Percentiles rank a stretch among this genome's conserved stretches.
phyloP scores from a whole-genome alignment of 2,329 filamentous ascomycete species.

The Aotearoamyces nothofagi region DNA sequence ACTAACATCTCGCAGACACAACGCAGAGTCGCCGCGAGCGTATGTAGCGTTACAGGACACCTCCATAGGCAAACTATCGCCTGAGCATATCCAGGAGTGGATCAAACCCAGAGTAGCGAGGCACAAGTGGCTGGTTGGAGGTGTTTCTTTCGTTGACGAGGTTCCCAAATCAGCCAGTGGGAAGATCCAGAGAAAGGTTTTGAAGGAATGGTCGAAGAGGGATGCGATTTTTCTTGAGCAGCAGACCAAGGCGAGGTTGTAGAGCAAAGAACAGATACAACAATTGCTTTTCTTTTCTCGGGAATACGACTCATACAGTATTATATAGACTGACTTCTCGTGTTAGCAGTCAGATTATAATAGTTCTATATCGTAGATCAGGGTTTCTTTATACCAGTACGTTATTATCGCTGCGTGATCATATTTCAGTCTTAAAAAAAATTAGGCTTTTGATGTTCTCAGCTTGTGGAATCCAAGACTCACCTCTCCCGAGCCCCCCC shows the following conservation, averaged over 20 bases:
- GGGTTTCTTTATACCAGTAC: too few species aligned
- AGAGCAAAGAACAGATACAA: too few species aligned
- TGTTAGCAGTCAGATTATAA: too few species aligned
- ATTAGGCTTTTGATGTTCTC: too few species aligned
- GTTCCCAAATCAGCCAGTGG: slow-evolving; percentile 40
- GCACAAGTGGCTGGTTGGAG: slow-evolving; percentile 35
- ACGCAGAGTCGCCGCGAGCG: slow-evolving; percentile 35
- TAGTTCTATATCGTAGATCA: too few species aligned
- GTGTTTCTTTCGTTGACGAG: slow-evolving; percentile 37
- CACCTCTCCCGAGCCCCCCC: too few species aligned
- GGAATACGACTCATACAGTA: too few species aligned
- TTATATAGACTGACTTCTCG: too few species aligned
- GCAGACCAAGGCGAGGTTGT: slow-evolving; percentile 4
- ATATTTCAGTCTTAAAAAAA: too few species aligned
- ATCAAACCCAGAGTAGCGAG: slow-evolving; percentile 31
- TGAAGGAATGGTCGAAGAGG: slow-evolving; percentile 40
- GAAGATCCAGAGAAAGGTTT: slow-evolving; percentile 39
- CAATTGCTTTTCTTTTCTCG: too few species aligned
- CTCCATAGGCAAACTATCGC: slow-evolving; percentile 27
- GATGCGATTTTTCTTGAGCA: slow-evolving; percentile 26
- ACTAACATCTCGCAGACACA: slow-evolving; percentile 18
- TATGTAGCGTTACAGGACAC: slow-evolving; percentile 34
- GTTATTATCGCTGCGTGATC: too few species aligned
- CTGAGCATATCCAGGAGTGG: slow-evolving; percentile 33
- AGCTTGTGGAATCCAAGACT: too few species aligned